Percentiles rank a stretch among this genome's conserved stretches.
These are phyloP conservation scores for Beauveria scarabaeidicola DNA, from an alignment of 2,329 filamentous ascomycete species.

Conservation along the genomic window DNA sequence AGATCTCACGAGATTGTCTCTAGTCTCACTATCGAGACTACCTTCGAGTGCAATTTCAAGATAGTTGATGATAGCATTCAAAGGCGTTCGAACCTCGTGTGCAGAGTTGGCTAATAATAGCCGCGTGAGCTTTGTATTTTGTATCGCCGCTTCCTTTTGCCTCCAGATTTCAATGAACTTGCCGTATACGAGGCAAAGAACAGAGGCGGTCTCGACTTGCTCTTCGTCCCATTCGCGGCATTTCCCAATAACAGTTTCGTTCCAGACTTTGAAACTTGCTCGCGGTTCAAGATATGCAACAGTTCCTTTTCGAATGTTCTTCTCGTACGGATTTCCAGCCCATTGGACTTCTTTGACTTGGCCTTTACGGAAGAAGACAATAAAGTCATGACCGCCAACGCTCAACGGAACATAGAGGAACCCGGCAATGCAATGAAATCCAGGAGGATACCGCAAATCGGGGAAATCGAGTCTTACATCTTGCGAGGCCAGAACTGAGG, in stretches of 20 bases:
- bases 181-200: constrained; percentile 78
- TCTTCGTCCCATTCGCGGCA: constrained; percentile 85
- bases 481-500: constrained; percentile 68
- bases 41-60: constrained; percentile 86
- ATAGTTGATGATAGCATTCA: constrained; percentile 94
- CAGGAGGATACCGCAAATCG: constrained; percentile 69
- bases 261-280: constrained; percentile 73
- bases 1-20: constrained; percentile 75
- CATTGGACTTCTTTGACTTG: constrained; percentile 71
- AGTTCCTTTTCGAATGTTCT: constrained; percentile 63
- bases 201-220: constrained; percentile 80
- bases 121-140: constrained; percentile 72
- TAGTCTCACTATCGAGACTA: constrained; percentile 66
- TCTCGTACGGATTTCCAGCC: constrained; percentile 83
- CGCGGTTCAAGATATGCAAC: constrained; percentile 67
- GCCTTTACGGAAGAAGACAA: constrained; percentile 79
- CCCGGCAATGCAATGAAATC: constrained; percentile 70
- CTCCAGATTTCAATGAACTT: constrained; percentile 90
- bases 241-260: constrained; percentile 71
- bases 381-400: constrained; percentile 69
- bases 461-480: constrained; percentile 71
- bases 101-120: constrained; percentile 80
- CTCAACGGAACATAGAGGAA: constrained; percentile 76
- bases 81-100: constrained; percentile 80
- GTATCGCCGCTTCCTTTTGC: constrained; percentile 76